Percentiles rank a stretch among this genome's conserved stretches.
Conservation (phyloP, 1,284 basidiomycete genomes). For the Apiotrichum sp. region DNA sequence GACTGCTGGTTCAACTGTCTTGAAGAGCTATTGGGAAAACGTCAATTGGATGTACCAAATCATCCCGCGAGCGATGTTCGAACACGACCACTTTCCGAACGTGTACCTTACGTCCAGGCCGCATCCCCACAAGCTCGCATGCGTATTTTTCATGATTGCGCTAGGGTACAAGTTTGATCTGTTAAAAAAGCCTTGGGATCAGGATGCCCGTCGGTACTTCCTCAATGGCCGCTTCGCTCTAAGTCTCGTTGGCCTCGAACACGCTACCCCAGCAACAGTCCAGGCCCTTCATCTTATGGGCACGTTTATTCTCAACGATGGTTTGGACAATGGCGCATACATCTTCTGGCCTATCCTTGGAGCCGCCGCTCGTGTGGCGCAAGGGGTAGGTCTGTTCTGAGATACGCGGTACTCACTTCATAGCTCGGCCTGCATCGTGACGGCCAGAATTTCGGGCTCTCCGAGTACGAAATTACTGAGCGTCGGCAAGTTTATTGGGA, state of each 20-base stretch:
- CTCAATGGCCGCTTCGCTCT: constrained; percentile 38
- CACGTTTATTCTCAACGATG: constrained; percentile 44
- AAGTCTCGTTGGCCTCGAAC: constrained; percentile 33
- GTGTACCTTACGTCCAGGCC: constrained; percentile 34
- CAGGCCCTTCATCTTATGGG: constrained; percentile 43
- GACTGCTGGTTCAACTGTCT: constrained; percentile 29
- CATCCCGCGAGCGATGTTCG: constrained; percentile 39
- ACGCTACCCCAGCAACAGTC: constrained; percentile 40
- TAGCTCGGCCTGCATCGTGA: constrained; percentile 46
- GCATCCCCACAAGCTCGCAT: constrained; percentile 44
- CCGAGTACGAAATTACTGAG: constrained; percentile 38
- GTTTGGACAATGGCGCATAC: constrained; percentile 41
- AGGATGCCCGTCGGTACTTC: constrained; percentile 36
- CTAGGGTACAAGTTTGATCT: constrained; percentile 45
- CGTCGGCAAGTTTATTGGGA: constrained; percentile 46
- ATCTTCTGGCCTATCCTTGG: constrained; percentile 46
- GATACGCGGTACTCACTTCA: constrained; percentile 1
- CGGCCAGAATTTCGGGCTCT: constrained; percentile 38
- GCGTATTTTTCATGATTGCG: constrained; percentile 45
- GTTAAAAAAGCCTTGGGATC: constrained; percentile 37
- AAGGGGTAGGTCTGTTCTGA: constrained; percentile 24
- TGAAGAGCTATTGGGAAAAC: constrained; percentile 44
- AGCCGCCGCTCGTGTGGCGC: constrained; percentile 36
- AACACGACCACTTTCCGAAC: constrained; percentile 34
- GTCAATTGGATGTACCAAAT: constrained; percentile 46